phyloP scores from a whole-genome alignment of 2,329 filamentous ascomycete species.

The Botrytis fabae region DNA sequence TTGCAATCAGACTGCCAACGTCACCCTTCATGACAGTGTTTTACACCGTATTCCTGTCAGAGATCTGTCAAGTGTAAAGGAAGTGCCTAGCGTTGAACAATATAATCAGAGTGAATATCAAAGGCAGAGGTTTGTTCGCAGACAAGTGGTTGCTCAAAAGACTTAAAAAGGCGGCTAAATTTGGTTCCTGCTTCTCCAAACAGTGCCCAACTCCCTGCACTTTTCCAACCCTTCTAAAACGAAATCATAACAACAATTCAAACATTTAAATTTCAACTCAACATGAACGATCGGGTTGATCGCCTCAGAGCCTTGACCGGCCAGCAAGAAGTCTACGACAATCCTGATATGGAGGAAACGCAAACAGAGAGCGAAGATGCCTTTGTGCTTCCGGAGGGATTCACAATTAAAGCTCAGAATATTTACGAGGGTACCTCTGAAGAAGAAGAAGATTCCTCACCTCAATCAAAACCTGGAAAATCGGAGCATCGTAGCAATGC shows the following conservation, averaged over 20 bases:
- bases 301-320: slow-evolving; percentile 16
- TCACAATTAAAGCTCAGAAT: slow-evolving; percentile 7
- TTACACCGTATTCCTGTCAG: neutral
- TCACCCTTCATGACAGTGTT: neutral
- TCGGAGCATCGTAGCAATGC: neutral
- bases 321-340: slow-evolving; percentile 10
- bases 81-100: neutral
- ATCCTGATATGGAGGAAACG: neutral
- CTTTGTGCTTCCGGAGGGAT: slow-evolving; percentile 4
- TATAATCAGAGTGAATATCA: neutral
- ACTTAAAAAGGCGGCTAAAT: neutral
- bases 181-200: neutral
- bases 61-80: neutral
- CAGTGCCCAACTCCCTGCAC: neutral
- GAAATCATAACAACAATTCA: neutral
- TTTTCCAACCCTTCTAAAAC: neutral
- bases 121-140: neutral
- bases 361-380: neutral
- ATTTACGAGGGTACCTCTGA: slow-evolving; percentile 17
- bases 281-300: slow-evolving; percentile 8
- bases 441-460: neutral
- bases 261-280: neutral
- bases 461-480: neutral
- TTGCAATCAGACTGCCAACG: neutral
- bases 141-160: neutral